Conservation (phyloP, 1,139 yeast genomes). For the Yamadazyma membranifaciens region DNA sequence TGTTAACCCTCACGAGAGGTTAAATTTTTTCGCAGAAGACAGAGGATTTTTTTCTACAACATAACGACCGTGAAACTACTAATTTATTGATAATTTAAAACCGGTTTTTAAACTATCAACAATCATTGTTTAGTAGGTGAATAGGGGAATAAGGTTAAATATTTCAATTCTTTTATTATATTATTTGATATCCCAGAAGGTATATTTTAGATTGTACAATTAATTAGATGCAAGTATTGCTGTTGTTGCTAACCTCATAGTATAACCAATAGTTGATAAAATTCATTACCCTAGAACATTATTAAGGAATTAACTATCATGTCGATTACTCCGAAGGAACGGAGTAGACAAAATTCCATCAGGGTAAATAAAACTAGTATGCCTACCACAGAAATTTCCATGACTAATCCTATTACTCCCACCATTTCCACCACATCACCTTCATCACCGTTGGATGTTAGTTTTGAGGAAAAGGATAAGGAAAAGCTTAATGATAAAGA, state of each 20-base stretch:
- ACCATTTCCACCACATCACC: conserved; percentile 6
- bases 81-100: too few species aligned
- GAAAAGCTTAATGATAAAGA: conserved; percentile 15
- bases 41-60: neutral
- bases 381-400: conserved; percentile 17
- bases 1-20: conserved; percentile 8
- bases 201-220: too few species aligned
- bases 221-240: too few species aligned
- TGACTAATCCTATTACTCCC: conserved; percentile 13
- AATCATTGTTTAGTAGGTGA: too few species aligned
- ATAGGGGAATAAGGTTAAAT: neutral
- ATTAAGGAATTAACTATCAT: neutral
- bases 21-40: conserved; percentile 6
- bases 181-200: too few species aligned
- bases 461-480: conserved; percentile 8
- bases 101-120: too few species aligned
- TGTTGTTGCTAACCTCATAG: neutral
- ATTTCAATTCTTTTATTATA: neutral
- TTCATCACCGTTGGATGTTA: conserved; percentile 4
- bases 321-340: conserved; percentile 4
- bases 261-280: neutral
- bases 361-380: conserved; percentile 7
- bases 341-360: conserved; percentile 15
- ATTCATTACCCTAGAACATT: too few species aligned
- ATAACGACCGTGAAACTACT: neutral